A percentile compares a stretch with the other conserved stretches of the same genome.
Evolutionary conservation across 257 asterid genomes (phyloP).

Genomic region (Agastache rugosa): DNA sequence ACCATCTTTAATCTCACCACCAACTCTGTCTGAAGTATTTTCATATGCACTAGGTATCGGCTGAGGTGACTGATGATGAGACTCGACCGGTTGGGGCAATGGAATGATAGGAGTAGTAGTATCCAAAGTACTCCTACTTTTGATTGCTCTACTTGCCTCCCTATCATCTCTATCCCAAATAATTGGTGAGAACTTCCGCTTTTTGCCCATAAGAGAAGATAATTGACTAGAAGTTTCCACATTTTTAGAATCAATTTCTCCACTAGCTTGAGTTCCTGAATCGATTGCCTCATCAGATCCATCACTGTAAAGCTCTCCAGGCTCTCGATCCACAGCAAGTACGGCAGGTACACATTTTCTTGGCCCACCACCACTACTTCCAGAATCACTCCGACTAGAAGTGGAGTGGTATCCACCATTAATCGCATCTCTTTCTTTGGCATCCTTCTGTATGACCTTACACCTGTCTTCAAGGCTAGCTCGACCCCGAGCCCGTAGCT

Average conservation of each 20-base stretch:
- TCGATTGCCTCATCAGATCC: slow-evolving; percentile 80
- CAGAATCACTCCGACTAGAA: slow-evolving; percentile 67
- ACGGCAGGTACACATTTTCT: slow-evolving; percentile 43
- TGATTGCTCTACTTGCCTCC: slow-evolving; percentile 47
- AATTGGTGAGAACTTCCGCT: slow-evolving; percentile 86
- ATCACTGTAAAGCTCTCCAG: slow-evolving; percentile 88
- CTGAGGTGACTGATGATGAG: slow-evolving; percentile 40
- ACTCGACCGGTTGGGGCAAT: slow-evolving; percentile 42
- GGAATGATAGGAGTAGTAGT: slow-evolving; percentile 39
- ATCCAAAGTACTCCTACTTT: slow-evolving; percentile 44
- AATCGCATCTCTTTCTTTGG: slow-evolving; percentile 57
- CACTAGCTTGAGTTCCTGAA: slow-evolving; percentile 43
- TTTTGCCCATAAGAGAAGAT: slow-evolving; percentile 51
- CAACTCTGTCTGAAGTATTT: slow-evolving; percentile 39
- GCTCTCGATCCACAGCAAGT: slow-evolving; percentile 61
- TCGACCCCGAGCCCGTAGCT: slow-evolving; percentile 34
- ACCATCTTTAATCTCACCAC: slow-evolving; percentile 29
- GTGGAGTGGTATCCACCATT: slow-evolving; percentile 56
- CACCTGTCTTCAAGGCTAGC: slow-evolving; percentile 46
- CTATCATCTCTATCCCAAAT: slow-evolving; percentile 86
- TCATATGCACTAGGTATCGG: slow-evolving; percentile 37
- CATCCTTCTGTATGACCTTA: slow-evolving; percentile 63
- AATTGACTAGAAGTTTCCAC: slow-evolving; percentile 45
- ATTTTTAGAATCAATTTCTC: slow-evolving; percentile 44
- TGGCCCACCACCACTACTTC: slow-evolving; percentile 52